Conservation (phyloP, 2,329 filamentous ascomycete species). For the Parastagonospora nodorum region DNA sequence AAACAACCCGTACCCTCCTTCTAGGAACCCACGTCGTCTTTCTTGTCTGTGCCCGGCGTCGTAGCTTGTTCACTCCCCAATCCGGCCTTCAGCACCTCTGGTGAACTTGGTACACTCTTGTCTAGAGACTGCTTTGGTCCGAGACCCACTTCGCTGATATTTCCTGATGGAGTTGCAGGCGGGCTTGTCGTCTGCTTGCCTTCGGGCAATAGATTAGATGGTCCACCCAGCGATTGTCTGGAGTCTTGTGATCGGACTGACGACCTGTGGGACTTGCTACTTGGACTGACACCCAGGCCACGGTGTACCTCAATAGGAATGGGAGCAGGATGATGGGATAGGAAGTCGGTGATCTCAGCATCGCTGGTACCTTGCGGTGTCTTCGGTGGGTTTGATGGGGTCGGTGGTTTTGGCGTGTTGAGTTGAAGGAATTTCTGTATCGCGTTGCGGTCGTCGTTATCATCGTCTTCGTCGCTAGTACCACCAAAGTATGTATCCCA, state of each 20-base stretch:
- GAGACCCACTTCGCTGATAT: slow-evolving; percentile 33
- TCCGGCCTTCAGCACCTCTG: slow-evolving; percentile 16
- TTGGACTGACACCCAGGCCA: slow-evolving; percentile 42
- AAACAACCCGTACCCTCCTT: not conserved
- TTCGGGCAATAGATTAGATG: slow-evolving; percentile 15
- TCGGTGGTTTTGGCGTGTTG: slow-evolving; percentile 23
- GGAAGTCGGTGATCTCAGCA: slow-evolving; percentile 48
- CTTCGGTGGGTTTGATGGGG: slow-evolving; percentile 12
- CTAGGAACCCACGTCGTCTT: slow-evolving; percentile 15
- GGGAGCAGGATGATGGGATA: slow-evolving; percentile 19
- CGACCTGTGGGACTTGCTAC: slow-evolving; percentile 18
- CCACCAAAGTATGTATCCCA: slow-evolving; percentile 59
- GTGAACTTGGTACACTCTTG: slow-evolving; percentile 18
- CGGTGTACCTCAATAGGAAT: slow-evolving; percentile 44
- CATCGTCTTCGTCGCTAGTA: slow-evolving; percentile 54
- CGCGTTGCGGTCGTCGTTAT: slow-evolving; percentile 46
- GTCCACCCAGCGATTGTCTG: slow-evolving; percentile 29
- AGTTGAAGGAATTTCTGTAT: slow-evolving; percentile 45
- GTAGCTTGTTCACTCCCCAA: slow-evolving; percentile 43
- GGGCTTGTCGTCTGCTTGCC: slow-evolving; percentile 21
- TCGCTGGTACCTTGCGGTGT: slow-evolving; percentile 43
- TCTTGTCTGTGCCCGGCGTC: slow-evolving; percentile 27
- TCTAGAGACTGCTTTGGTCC: slow-evolving; percentile 40
- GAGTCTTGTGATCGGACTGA: slow-evolving; percentile 34
- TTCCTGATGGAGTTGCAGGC: slow-evolving; percentile 26